phyloP scores from a whole-genome alignment of 2,329 filamentous ascomycete species.

The Nannizziopsis arthrosporioides region DNA sequence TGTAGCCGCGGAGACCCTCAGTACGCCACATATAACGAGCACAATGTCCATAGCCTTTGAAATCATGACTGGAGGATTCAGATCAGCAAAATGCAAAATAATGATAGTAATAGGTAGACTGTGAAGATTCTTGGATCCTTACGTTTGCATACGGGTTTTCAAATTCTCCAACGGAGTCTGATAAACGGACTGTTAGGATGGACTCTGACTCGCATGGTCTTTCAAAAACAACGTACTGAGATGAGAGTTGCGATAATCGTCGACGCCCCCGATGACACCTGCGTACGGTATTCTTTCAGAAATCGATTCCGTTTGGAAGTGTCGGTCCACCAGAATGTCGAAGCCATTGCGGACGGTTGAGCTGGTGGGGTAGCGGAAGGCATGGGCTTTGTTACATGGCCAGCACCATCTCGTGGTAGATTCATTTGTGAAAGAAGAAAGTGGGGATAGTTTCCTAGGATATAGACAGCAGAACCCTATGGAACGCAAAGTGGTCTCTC shows the following conservation, averaged over 20 bases:
- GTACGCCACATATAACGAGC: slow-evolving; percentile 37
- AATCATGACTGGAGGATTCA: slow-evolving; percentile 30
- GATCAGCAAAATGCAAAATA: not conserved
- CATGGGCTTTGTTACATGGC: slow-evolving; percentile 24
- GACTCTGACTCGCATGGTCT: not conserved
- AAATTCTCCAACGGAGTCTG: slow-evolving; percentile 39
- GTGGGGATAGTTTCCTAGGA: slow-evolving; percentile 7
- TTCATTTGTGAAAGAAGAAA: slow-evolving; percentile 12
- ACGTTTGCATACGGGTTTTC: slow-evolving; percentile 42
- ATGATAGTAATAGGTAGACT: not conserved
- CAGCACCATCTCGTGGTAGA: slow-evolving; percentile 19
- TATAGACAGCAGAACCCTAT: slow-evolving; percentile 38
- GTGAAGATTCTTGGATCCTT: slow-evolving; percentile 15
- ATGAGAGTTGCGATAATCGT: slow-evolving; percentile 36
- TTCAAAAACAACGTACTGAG: slow-evolving; percentile 29
- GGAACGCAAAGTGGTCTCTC: slow-evolving; percentile 44
- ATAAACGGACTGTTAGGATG: slow-evolving; percentile 1
- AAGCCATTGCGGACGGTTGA: slow-evolving; percentile 21
- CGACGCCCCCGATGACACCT: slow-evolving; percentile 36
- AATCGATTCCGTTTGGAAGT: slow-evolving; percentile 32
- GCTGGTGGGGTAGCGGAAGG: slow-evolving; percentile 25
- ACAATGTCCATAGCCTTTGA: slow-evolving; percentile 33
- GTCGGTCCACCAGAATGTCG: slow-evolving; percentile 27
- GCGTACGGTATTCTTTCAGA: slow-evolving; percentile 37
- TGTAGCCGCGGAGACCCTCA: slow-evolving; percentile 38